A percentile compares a stretch with the other conserved stretches of the same genome.
These are phyloP conservation scores for Diplocarpon mali DNA, from an alignment of 2,329 filamentous ascomycete genomes.

Conservation along the genomic window DNA sequence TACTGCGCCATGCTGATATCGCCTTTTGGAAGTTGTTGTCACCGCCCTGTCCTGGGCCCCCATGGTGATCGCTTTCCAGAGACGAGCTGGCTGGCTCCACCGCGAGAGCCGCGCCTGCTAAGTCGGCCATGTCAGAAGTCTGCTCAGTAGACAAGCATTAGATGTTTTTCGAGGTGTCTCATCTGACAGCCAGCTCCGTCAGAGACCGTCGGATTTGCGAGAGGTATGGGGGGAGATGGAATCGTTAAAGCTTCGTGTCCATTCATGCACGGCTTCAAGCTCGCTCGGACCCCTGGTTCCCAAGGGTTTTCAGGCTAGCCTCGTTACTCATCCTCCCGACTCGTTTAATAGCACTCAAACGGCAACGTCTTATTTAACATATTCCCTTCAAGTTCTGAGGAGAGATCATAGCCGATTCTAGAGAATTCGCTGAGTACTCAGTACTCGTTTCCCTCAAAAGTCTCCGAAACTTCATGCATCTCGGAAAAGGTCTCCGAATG, in stretches of 20 bases:
- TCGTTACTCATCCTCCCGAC: too few species aligned
- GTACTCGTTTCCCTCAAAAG: too few species aligned
- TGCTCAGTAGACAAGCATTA: constrained; percentile 12
- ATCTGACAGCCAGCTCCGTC: constrained; percentile 1
- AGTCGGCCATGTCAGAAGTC: constrained; percentile 22
- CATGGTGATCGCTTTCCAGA: constrained; percentile 9
- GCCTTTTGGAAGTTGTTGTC: constrained; percentile 95
- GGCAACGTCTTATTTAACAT: too few species aligned
- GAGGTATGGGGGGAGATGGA: not conserved
- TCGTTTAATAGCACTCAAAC: too few species aligned
- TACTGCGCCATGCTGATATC: constrained; percentile 94
- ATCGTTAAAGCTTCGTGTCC: not conserved
- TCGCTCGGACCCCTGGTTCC: too few species aligned
- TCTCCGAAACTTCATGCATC: too few species aligned
- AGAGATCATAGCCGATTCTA: too few species aligned
- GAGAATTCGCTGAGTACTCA: too few species aligned
- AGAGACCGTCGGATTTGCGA: not conserved
- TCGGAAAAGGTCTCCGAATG: too few species aligned
- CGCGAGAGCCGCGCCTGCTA: constrained; percentile 19
- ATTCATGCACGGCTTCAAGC: constrained; percentile 1
- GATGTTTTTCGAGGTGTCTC: not conserved
- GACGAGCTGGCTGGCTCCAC: constrained; percentile 10
- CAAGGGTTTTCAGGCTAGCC: too few species aligned
- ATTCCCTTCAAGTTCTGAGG: too few species aligned
- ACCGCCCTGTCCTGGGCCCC: constrained; percentile 33